A percentile compares a stretch with the other conserved stretches of the same genome.
phyloP scores from a whole-genome alignment of 331 rosid genomes.

The Quercus phellos region DNA sequence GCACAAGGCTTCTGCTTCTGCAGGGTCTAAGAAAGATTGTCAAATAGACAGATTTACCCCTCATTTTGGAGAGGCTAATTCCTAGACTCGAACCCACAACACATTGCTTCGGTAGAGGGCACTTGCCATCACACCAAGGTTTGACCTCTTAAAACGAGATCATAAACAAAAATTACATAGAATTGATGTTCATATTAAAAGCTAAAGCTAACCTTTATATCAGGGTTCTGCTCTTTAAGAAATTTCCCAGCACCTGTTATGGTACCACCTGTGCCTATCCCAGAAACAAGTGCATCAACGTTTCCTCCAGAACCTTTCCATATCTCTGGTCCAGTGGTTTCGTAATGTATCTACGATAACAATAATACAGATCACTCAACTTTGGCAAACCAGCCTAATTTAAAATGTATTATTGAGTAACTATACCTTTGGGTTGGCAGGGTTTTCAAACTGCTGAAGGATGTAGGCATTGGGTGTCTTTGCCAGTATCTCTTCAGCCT shows the following conservation, averaged over 20 bases:
- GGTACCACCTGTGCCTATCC: constrained; percentile 79
- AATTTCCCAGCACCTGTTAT: constrained; percentile 66
- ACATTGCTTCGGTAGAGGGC: too few relatives aligned
- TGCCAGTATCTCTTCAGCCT: constrained; percentile 58
- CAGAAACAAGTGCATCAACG: constrained; percentile 55
- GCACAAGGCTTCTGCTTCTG: too few relatives aligned
- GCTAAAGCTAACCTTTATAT: constrained; percentile 38
- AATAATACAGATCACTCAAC: neutral
- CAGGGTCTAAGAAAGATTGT: too few relatives aligned
- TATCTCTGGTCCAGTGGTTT: constrained; percentile 80
- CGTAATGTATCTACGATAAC: constrained; percentile 54
- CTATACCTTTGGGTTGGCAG: constrained; percentile 67
- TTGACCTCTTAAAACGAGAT: neutral
- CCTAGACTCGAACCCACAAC: too few relatives aligned
- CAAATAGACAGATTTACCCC: too few relatives aligned
- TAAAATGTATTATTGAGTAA: neutral
- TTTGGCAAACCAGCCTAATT: neutral
- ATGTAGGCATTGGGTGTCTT: constrained; percentile 59
- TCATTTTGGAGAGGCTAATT: too few relatives aligned
- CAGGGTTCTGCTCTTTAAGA: constrained; percentile 64
- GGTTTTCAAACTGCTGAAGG: constrained; percentile 68
- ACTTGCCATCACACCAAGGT: too few relatives aligned
- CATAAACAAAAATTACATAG: neutral
- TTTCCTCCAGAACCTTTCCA: constrained; percentile 61
- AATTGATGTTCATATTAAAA: neutral